These are phyloP conservation scores for Pseudogymnoascus sp. DNA, from an alignment of 2,329 filamentous ascomycete species.

Conservation along the genomic window DNA sequence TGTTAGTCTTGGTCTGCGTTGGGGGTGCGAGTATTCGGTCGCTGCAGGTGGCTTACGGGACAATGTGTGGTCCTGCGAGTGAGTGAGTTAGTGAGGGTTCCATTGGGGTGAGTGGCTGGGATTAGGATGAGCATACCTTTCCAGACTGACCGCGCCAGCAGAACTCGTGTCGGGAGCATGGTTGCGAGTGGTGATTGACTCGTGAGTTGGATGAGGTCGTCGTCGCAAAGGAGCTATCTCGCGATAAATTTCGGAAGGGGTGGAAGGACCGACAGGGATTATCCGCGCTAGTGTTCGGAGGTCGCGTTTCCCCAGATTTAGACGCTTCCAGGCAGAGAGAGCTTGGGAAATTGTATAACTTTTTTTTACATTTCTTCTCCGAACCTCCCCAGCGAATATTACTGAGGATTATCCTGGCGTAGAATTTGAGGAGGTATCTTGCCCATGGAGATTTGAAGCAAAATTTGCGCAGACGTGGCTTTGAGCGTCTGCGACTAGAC, in stretches of 20 bases:
- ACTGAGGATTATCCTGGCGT: not conserved
- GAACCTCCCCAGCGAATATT: not conserved
- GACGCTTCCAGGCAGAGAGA: not conserved
- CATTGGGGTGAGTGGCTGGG: conserved; percentile 5
- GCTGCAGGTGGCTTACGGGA: conserved; percentile 48
- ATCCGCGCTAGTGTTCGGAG: not conserved
- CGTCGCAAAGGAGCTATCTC: not conserved
- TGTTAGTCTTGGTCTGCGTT: conserved; percentile 30
- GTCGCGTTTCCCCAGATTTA: conserved; percentile 15
- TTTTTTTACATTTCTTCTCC: not conserved
- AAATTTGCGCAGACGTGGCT: conserved; percentile 1
- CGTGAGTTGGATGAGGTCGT: conserved; percentile 1
- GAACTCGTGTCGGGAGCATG: conserved; percentile 54
- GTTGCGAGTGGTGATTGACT: conserved; percentile 19
- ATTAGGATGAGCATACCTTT: conserved; percentile 47
- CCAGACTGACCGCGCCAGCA: conserved; percentile 61
- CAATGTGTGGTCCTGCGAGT: conserved; percentile 56
- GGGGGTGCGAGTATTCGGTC: conserved; percentile 12
- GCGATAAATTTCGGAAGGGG: conserved; percentile 7
- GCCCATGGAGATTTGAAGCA: conserved; percentile 3
- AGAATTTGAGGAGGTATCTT: not conserved
- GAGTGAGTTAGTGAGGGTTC: conserved; percentile 20
- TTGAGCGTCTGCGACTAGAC: not conserved
- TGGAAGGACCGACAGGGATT: conserved; percentile 10
- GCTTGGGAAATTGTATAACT: not conserved